phyloP scores from a whole-genome alignment of 2,329 filamentous ascomycete species.

The Fusarium oligoseptatum region DNA sequence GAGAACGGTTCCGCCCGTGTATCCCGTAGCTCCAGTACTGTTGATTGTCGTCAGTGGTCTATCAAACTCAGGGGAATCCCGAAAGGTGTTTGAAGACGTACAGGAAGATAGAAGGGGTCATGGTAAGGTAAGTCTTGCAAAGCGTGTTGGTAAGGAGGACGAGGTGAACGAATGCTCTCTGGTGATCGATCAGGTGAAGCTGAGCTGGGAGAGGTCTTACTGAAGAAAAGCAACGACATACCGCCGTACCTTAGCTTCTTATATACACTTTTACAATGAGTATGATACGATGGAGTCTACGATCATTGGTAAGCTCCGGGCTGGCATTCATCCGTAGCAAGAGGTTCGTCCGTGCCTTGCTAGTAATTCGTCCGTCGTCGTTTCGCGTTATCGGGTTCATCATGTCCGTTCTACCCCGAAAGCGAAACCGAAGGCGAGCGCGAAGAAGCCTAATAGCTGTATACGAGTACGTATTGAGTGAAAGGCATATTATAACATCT shows the following conservation, averaged over 20 bases:
- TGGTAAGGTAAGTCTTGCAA: neutral
- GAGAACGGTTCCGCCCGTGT: neutral
- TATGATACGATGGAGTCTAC: neutral
- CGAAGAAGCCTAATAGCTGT: neutral
- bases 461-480: no score
- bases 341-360: neutral
- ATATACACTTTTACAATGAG: neutral
- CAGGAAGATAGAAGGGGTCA: neutral
- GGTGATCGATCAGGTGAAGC: neutral
- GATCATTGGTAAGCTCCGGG: neutral
- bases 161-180: neutral
- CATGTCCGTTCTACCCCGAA: neutral
- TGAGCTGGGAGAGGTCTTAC: neutral
- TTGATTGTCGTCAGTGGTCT: neutral
- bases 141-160: neutral
- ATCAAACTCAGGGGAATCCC: neutral
- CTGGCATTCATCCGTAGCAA: neutral
- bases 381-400: neutral
- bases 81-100: neutral
- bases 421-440: neutral
- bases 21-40: neutral
- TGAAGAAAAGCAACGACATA: neutral
- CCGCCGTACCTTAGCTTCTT: neutral
- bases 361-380: no score
- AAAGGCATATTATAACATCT: neutral